phyloP scores from a whole-genome alignment of 2,329 filamentous ascomycete genomes.

The Ceratocystis papillata region DNA sequence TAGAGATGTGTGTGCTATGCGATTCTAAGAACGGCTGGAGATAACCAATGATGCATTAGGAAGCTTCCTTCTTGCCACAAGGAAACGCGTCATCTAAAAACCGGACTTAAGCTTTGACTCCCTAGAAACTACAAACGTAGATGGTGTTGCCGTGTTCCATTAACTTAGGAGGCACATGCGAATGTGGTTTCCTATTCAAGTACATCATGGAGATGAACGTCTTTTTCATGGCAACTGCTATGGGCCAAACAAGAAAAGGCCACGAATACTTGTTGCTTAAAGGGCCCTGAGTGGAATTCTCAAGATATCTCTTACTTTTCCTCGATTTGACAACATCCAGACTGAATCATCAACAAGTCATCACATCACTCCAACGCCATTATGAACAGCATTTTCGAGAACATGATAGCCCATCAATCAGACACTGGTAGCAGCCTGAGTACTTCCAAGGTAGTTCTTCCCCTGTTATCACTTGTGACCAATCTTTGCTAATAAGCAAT shows the following conservation, averaged over 20 bases:
- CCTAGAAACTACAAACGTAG: background rate
- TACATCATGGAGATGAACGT: background rate
- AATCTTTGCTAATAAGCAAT: background rate
- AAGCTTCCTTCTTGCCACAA: background rate
- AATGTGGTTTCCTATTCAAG: background rate
- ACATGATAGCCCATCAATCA: constrained; percentile 13
- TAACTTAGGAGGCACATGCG: background rate
- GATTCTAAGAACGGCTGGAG: no score
- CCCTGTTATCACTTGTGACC: no score
- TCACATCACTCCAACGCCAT: background rate
- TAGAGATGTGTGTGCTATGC: background rate
- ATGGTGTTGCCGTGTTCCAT: background rate
- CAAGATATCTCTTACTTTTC: background rate
- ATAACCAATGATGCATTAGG: background rate
- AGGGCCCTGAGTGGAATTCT: background rate
- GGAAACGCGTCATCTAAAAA: background rate
- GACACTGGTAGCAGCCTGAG: background rate
- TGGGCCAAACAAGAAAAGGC: background rate
- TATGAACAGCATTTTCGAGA: constrained; percentile 14
- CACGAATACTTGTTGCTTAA: background rate
- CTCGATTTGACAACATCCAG: background rate
- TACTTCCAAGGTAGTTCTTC: background rate
- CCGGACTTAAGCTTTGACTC: background rate
- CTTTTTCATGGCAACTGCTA: background rate
- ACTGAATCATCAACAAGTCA: background rate